These are phyloP conservation scores for Colletotrichum gigasporum DNA, from an alignment of 2,329 filamentous ascomycete species.

Conservation along the genomic window DNA sequence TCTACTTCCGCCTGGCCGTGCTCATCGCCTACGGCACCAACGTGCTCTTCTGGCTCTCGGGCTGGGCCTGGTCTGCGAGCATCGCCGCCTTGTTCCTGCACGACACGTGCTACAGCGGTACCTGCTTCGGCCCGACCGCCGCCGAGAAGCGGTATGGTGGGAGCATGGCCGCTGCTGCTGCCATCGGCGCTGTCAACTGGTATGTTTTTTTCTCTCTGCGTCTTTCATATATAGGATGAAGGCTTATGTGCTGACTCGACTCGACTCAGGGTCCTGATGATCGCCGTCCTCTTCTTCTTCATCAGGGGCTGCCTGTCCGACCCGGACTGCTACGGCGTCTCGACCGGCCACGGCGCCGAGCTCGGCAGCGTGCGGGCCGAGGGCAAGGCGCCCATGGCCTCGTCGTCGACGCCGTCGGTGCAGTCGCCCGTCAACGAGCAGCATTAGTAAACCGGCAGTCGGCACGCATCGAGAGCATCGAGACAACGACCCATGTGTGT, in stretches of 20 bases:
- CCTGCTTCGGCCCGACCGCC: constrained; percentile 34
- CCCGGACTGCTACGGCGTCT: constrained; percentile 26
- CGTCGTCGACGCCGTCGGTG: no score
- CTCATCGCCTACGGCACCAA: constrained; percentile 46
- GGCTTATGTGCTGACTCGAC: not conserved
- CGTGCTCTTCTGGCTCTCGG: constrained; percentile 55
- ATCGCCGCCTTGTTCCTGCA: constrained; percentile 40
- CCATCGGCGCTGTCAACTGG: constrained; percentile 53
- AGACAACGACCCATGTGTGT: no score
- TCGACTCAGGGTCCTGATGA: constrained; percentile 45
- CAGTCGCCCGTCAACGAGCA: not conserved
- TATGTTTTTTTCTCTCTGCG: constrained; percentile 33
- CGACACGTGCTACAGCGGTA: constrained; percentile 31
- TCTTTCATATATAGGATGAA: not conserved
- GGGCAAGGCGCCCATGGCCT: constrained; percentile 17
- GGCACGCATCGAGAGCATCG: not conserved
- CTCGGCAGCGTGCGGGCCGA: constrained; percentile 39
- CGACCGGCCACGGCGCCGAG: constrained; percentile 36
- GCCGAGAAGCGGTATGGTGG: constrained; percentile 34
- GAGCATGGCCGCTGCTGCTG: constrained; percentile 50
- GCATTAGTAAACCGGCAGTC: not conserved
- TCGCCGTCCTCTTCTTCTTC: constrained; percentile 50
- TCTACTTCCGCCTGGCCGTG: constrained; percentile 50
- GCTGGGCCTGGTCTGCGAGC: constrained; percentile 53
- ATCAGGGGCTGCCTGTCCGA: constrained; percentile 43